Percentiles rank a stretch among this genome's conserved stretches.
Evolutionary conservation across 2,329 filamentous ascomycete genomes (phyloP).

Genomic region (Thelonectria olida): DNA sequence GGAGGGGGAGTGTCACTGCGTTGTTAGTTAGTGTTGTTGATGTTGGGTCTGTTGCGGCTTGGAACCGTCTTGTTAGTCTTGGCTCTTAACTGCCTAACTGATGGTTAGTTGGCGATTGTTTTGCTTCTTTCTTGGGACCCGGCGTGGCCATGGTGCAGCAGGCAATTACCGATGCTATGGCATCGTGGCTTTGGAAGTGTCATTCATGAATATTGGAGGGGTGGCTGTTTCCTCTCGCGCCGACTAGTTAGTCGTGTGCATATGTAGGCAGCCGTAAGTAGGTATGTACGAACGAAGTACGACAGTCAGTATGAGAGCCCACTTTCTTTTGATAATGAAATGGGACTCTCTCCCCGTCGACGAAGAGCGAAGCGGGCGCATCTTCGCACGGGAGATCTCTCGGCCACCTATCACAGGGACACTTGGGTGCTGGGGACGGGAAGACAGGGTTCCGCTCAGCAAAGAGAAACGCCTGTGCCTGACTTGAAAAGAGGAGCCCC

Average conservation of each 20-base stretch:
- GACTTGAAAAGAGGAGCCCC: slow-evolving; percentile 8
- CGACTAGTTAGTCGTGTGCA: background rate
- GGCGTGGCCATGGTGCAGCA: slow-evolving; percentile 15
- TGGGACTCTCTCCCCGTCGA: background rate
- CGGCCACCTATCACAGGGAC: slow-evolving; percentile 39
- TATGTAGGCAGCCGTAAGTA: too few relatives aligned
- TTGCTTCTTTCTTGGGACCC: background rate
- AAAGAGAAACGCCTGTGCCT: slow-evolving; percentile 3
- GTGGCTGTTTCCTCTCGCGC: too few relatives aligned
- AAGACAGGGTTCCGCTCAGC: slow-evolving; percentile 12
- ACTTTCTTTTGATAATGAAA: background rate
- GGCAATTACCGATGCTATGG: background rate
- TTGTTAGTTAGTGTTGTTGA: background rate
- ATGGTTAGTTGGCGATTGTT: slow-evolving; percentile 1
- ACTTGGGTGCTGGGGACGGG: slow-evolving; percentile 20
- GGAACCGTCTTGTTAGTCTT: too few relatives aligned
- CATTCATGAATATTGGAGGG: too few relatives aligned
- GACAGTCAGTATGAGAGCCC: background rate
- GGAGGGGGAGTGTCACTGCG: background rate
- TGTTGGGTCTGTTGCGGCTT: background rate
- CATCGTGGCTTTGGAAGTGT: too few relatives aligned
- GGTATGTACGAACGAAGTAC: too few relatives aligned
- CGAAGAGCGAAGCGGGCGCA: slow-evolving; percentile 14
- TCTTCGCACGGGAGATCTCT: slow-evolving; percentile 40
- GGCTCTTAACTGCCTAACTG: too few relatives aligned